phyloP scores from a whole-genome alignment of 495 filamentous ascomycete genomes.

The Hypoxylon fuscum region DNA sequence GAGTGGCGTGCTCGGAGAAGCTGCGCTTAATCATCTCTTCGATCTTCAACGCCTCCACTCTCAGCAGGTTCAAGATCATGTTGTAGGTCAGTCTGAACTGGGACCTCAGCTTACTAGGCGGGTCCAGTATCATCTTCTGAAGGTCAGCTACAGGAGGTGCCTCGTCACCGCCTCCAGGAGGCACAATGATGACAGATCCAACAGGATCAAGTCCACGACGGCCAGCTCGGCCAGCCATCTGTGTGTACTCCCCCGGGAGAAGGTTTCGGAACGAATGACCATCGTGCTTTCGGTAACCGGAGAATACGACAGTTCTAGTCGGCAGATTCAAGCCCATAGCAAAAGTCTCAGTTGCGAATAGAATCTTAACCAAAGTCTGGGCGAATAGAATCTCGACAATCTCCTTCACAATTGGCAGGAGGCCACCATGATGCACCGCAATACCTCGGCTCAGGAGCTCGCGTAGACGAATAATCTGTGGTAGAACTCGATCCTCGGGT shows the following conservation, averaged over 20 bases:
- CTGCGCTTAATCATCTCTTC: constrained; percentile 99
- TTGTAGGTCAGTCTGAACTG: constrained; percentile 98
- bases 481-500: constrained; percentile 85
- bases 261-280: constrained; percentile 90
- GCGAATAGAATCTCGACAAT: constrained; percentile 97
- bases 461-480: constrained; percentile 87
- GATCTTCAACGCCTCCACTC: constrained; percentile 96
- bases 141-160: constrained; percentile 84
- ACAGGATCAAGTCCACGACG: constrained; percentile 91
- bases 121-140: constrained; percentile 92
- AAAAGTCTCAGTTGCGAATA: constrained; percentile 98
- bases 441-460: constrained; percentile 89
- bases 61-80: constrained; percentile 96
- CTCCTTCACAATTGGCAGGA: constrained; percentile 97
- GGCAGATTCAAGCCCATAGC: constrained; percentile 98
- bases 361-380: constrained; percentile 90
- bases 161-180: constrained; percentile 78
- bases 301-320: constrained; percentile 96
- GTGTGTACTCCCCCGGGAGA: constrained; percentile 94
- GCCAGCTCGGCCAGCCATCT: constrained; percentile 97
- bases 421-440: constrained; percentile 94
- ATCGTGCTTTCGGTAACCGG: constrained; percentile 95
- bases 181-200: constrained; percentile 92
- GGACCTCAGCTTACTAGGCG: constrained; percentile 92
- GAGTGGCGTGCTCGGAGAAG: constrained; percentile 98